Conservation (phyloP, 208 protist genomes). For the Trypanosoma cruzi region DNA sequence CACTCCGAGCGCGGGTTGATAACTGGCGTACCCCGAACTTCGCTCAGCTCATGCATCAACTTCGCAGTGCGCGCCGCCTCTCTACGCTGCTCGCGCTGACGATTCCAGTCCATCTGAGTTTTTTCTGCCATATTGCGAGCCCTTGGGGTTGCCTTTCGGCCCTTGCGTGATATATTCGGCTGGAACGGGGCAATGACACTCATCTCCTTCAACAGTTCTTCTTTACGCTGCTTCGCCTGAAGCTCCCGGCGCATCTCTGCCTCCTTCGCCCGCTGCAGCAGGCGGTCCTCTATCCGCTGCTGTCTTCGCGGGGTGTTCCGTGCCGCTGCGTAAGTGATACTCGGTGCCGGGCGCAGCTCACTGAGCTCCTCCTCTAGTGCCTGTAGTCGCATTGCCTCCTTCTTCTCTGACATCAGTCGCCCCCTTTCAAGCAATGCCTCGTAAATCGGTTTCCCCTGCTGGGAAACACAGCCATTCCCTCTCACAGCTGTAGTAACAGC, state of each 20-base stretch:
- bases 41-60: conserved; percentile 27
- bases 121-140: conserved; percentile 27
- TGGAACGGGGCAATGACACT: conserved; percentile 40
- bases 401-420: conserved; percentile 44
- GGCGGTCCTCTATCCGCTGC: conserved; percentile 54
- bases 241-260: conserved; percentile 28
- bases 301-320: conserved; percentile 21
- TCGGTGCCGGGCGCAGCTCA: conserved; percentile 46
- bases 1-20: conserved; percentile 52
- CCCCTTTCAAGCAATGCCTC: conserved; percentile 78
- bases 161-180: conserved; percentile 56
- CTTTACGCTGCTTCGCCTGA: conserved; percentile 27
- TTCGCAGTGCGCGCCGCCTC: conserved; percentile 17
- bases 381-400: conserved; percentile 34
- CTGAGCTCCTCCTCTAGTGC: conserved; percentile 48
- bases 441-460: conserved; percentile 40
- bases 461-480: neutral
- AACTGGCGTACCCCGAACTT: conserved; percentile 30
- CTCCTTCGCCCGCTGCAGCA: conserved; percentile 58
- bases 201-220: conserved; percentile 35
- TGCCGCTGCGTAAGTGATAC: conserved; percentile 21
- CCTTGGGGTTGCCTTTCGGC: conserved; percentile 38
- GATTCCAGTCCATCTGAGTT: conserved; percentile 17
- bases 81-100: conserved; percentile 30
- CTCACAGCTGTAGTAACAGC: neutral